A percentile compares a stretch with the other conserved stretches of the same genome.
These are phyloP conservation scores for Ascochyta clinopodiicola DNA, from an alignment of 2,329 filamentous ascomycete species.

Conservation along the genomic window DNA sequence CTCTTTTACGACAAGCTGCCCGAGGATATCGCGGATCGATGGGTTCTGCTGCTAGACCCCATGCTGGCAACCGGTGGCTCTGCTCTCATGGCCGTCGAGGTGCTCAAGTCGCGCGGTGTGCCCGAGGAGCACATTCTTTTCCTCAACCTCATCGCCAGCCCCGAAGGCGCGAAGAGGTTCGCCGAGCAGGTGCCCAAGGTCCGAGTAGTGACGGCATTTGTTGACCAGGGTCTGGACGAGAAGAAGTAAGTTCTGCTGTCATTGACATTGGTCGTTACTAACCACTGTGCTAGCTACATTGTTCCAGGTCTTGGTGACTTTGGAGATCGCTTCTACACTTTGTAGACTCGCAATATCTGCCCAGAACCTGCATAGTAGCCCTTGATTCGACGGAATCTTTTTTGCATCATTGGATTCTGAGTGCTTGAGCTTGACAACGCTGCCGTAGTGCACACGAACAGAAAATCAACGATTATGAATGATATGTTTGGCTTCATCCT, in stretches of 20 bases:
- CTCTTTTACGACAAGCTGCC: constrained; percentile 98
- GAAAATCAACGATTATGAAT: neutral
- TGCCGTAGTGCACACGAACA: neutral
- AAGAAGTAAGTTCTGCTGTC: constrained; percentile 77
- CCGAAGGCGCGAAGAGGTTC: constrained; percentile 88
- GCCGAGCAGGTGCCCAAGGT: constrained; percentile 87
- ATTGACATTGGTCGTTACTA: constrained; percentile 3
- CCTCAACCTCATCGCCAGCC: constrained; percentile 96
- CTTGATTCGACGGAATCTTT: neutral
- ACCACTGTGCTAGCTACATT: constrained; percentile 73
- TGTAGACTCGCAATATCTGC: constrained; percentile 57
- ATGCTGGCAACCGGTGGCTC: constrained; percentile 99
- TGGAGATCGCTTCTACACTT: constrained; percentile 93
- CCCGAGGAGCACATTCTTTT: constrained; percentile 96
- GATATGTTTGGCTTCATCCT: neutral
- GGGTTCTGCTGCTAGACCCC: constrained; percentile 94
- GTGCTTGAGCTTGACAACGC: neutral
- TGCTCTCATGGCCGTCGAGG: constrained; percentile 95
- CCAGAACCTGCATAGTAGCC: neutral
- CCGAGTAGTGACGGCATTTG: constrained; percentile 91
- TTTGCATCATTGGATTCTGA: neutral
- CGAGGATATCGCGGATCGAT: constrained; percentile 88
- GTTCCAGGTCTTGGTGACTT: constrained; percentile 94
- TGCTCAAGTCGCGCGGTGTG: constrained; percentile 86
- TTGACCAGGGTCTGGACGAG: constrained; percentile 94